Base-by-base conservation (phyloP, 768 basidiomycete genomes). In the Lentinus tigrinus region DNA sequence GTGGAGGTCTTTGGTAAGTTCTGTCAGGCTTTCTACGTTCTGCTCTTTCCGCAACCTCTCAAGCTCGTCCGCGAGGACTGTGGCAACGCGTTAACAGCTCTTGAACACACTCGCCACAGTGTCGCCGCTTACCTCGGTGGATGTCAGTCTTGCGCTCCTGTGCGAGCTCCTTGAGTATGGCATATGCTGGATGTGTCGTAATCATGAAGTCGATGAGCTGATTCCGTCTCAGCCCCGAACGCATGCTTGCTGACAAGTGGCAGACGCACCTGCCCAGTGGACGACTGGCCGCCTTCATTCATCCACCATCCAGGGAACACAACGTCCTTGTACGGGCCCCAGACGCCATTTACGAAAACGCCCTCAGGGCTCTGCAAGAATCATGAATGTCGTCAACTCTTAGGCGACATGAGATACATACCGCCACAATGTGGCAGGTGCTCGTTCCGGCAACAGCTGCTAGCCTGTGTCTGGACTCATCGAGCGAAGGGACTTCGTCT, bases 281-380 rank as follows among this genome's bases (percentile, higher is more conserved):
- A 95, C 8, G 95, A 97, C 73, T 99, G 97, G 2, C 97, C 97
- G 38, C 96, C 97, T 74, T 99, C 97, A 67, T 95, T 99, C 94
- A 98, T 97, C 97, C 96, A 99, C 89, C 93, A 95, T 17, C 88
- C 93, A 42, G 87, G 87, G 74, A 98, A 95, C 31, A 95, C 81
- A 6, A 93, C 87, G 67, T 98, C 88, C 84, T 82, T 89, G 71
- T 93, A 94, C 1, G 92, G 92, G 0, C 93, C 93, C 94, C 94
- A 97, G 21, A 97, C 89, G 1, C 97, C 94, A 31, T 87, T 81
- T 2, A 98, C 96, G 63, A 95, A 93, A 8, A 94, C 82, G 0
- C 88, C 89, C 54, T 92, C 74, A 3, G 83, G 84, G 71, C 89
- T 95, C 87, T 95, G 57, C 14, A 46, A 6, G 7, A 3, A 4